phyloP scores from a whole-genome alignment of 768 basidiomycete species.

The Amanita rimosa region DNA sequence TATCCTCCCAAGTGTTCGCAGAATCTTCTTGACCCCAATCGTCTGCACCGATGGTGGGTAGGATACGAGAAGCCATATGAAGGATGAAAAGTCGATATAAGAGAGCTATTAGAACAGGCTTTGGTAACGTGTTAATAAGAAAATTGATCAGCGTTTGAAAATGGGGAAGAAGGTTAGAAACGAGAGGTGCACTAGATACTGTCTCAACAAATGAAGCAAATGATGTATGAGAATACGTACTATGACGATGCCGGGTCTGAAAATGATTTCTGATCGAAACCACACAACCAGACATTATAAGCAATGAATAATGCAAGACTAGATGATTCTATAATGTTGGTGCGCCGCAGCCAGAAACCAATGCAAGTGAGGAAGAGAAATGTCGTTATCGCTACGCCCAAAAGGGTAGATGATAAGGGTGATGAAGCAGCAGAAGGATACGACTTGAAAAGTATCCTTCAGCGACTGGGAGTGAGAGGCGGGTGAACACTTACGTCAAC shows the following conservation, averaged over 20 bases:
- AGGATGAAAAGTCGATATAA: conserved; percentile 73
- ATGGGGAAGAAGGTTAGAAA: conserved; percentile 74
- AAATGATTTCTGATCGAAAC: conserved; percentile 64
- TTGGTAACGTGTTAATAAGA: conserved; percentile 75
- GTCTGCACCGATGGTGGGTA: conserved; percentile 78
- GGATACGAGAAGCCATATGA: conserved; percentile 70
- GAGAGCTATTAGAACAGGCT: conserved; percentile 71
- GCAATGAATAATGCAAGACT: conserved; percentile 82
- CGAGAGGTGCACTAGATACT: conserved; percentile 49
- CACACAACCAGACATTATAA: conserved; percentile 86
- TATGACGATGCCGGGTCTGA: conserved; percentile 69
- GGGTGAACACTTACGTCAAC: conserved; percentile 44
- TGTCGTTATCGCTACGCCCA: conserved; percentile 81
- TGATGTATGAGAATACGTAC: conserved; percentile 29
- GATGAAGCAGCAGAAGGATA: conserved; percentile 78
- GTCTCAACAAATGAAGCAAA: not conserved
- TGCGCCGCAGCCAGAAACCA: conserved; percentile 78
- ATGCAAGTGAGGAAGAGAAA: conserved; percentile 88
- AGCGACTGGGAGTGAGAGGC: conserved; percentile 2
- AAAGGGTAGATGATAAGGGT: conserved; percentile 78
- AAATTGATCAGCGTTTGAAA: conserved; percentile 73
- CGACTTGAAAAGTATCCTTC: conserved; percentile 30
- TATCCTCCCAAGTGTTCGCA: conserved; percentile 57
- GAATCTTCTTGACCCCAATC: conserved; percentile 64
- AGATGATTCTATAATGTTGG: conserved; percentile 88